Conservation (phyloP, 2,329 filamentous ascomycete species). For the Fonsecaea pedrosoi region DNA sequence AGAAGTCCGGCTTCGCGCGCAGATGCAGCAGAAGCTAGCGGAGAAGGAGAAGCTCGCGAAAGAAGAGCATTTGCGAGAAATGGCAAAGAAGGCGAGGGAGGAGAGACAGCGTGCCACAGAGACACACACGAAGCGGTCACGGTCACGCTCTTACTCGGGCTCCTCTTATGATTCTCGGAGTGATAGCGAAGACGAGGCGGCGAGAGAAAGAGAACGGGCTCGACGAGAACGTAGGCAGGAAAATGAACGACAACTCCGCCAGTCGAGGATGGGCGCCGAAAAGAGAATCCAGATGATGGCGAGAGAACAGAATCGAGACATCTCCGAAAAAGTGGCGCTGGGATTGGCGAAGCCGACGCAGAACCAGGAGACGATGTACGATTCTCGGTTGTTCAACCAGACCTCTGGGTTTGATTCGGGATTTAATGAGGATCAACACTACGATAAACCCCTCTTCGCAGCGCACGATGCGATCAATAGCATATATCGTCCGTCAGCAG, state of each 20-base stretch:
- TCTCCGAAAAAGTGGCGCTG: slow-evolving; percentile 94
- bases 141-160: slow-evolving; percentile 41
- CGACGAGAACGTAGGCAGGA: slow-evolving; percentile 80
- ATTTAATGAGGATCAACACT: slow-evolving; percentile 96
- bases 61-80: slow-evolving; percentile 84
- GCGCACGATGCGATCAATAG: slow-evolving; percentile 93
- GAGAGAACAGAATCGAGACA: slow-evolving; percentile 93
- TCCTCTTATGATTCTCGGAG: slow-evolving; percentile 51
- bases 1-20: slow-evolving; percentile 87
- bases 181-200: slow-evolving; percentile 69
- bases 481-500: slow-evolving; percentile 83
- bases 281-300: slow-evolving; percentile 90
- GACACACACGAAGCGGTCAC: slow-evolving; percentile 43
- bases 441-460: slow-evolving; percentile 96
- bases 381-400: slow-evolving; percentile 94
- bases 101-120: slow-evolving; percentile 63
- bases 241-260: slow-evolving; percentile 85
- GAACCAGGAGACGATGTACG: slow-evolving; percentile 93
- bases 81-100: slow-evolving; percentile 91
- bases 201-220: slow-evolving; percentile 76
- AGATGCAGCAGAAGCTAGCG: slow-evolving; percentile 94
- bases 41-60: slow-evolving; percentile 97
- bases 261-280: slow-evolving; percentile 95
- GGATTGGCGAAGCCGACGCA: slow-evolving; percentile 94
- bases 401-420: slow-evolving; percentile 87